Conservation (phyloP, 2,329 filamentous ascomycete genomes). For the Aureobasidium sp. region DNA sequence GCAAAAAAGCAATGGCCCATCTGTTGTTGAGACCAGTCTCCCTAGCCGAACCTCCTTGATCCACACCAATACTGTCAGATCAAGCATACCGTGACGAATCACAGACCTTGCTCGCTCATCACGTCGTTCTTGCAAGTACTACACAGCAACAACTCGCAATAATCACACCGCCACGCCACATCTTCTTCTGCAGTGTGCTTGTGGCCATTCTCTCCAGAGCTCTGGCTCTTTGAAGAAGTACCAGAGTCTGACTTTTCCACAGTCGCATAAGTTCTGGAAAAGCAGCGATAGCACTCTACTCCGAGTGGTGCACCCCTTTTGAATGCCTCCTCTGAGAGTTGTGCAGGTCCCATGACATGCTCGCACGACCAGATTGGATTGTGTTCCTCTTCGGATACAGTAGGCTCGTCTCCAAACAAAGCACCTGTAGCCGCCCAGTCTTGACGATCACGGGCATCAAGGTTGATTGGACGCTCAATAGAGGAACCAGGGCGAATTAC, state of each 20-base stretch:
- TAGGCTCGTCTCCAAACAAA: constrained; percentile 18
- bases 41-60: background rate
- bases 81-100: background rate
- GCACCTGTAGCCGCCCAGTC: constrained; percentile 1
- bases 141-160: constrained; percentile 15
- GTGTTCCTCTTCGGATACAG: constrained; percentile 15
- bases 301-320: constrained; percentile 16
- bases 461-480: background rate
- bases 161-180: constrained; percentile 13
- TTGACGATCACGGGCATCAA: constrained; percentile 7
- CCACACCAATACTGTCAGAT: background rate
- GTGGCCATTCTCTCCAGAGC: background rate
- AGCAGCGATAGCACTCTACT: constrained; percentile 21
- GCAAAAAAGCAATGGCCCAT: background rate
- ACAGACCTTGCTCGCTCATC: background rate
- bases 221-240: no score
- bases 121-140: constrained; percentile 8
- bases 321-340: constrained; percentile 3
- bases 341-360: constrained; percentile 17
- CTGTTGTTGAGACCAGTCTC: background rate
- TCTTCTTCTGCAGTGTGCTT: background rate
- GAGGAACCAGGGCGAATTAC: background rate
- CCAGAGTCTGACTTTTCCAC: background rate
- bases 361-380: constrained; percentile 19
- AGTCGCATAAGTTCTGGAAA: background rate